These are phyloP conservation scores for Pholiota adiposa DNA, from an alignment of 1,284 basidiomycete genomes.

Conservation along the genomic window DNA sequence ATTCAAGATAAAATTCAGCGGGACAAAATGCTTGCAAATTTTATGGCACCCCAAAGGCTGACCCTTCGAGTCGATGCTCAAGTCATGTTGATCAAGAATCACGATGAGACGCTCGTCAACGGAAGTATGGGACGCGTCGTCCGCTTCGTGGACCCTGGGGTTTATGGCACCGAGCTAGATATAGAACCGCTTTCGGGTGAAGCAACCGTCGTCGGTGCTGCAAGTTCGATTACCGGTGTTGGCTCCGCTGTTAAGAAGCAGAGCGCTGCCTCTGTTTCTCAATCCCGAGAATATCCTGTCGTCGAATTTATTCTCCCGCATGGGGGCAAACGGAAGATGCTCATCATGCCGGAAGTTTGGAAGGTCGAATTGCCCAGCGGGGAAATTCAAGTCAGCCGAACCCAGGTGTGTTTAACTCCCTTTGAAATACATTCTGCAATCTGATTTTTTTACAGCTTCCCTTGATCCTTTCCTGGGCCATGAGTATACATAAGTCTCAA, in stretches of 20 bases:
- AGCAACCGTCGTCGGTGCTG: conserved; percentile 26
- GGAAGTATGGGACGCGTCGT: conserved; percentile 85
- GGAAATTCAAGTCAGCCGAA: conserved; percentile 75
- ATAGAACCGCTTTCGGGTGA: conserved; percentile 31
- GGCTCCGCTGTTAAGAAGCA: conserved; percentile 29
- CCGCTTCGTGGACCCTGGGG: conserved; percentile 62
- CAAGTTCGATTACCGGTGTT: conserved; percentile 21
- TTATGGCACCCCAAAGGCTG: conserved; percentile 72
- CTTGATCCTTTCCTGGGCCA: conserved; percentile 89
- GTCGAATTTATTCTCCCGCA: conserved; percentile 79
- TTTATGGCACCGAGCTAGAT: conserved; percentile 44
- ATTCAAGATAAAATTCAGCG: conserved; percentile 55
- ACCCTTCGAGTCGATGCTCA: conserved; percentile 66
- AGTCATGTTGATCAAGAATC: conserved; percentile 82
- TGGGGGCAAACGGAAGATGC: conserved; percentile 54
- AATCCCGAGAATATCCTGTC: conserved; percentile 57
- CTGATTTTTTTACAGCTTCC: conserved; percentile 56
- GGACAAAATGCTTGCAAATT: conserved; percentile 71
- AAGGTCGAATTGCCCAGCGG: conserved; percentile 87
- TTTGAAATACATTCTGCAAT: conserved; percentile 7
- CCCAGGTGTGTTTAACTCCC: conserved; percentile 58
- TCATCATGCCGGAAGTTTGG: conserved; percentile 79
- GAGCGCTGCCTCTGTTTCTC: conserved; percentile 5
- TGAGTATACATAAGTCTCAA: conserved; percentile 95
- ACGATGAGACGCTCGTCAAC: conserved; percentile 77